These are phyloP conservation scores for Pestalotiopsis sp. DNA, from an alignment of 2,329 filamentous ascomycete species.

Conservation along the genomic window DNA sequence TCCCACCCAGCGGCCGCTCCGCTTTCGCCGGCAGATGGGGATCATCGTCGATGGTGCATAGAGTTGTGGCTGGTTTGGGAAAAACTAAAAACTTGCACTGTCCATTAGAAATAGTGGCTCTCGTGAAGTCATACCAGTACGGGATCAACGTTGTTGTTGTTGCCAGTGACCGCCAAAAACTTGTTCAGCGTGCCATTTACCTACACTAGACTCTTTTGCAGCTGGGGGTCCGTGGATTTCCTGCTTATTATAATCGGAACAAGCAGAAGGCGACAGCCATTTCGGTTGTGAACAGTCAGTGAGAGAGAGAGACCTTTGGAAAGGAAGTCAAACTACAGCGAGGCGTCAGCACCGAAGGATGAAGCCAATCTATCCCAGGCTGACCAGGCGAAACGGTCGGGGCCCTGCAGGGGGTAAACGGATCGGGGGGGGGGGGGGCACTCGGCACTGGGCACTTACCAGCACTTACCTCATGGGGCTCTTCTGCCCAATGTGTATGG, in stretches of 20 bases:
- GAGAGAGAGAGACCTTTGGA: too few relatives aligned
- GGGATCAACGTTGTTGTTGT: background rate
- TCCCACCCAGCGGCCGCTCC: background rate
- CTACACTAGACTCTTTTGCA: too few relatives aligned
- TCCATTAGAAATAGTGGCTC: background rate
- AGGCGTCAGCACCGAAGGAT: slow-evolving; percentile 7
- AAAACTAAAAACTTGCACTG: background rate
- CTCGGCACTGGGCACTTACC: slow-evolving; percentile 1
- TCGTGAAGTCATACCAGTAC: background rate
- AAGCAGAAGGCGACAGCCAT: background rate
- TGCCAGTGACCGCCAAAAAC: too few relatives aligned
- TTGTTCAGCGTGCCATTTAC: too few relatives aligned
- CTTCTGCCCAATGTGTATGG: background rate
- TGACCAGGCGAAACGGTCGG: background rate
- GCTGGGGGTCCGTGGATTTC: too few relatives aligned
- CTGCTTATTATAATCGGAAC: background rate
- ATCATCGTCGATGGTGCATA: background rate
- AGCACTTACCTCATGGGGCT: slow-evolving; percentile 3
- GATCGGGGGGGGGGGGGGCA: background rate
- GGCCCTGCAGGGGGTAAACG: background rate
- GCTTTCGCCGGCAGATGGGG: slow-evolving; percentile 8
- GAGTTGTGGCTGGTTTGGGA: background rate
- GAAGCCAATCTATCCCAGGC: slow-evolving; percentile 5
- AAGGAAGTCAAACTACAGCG: background rate
- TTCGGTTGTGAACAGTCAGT: too few relatives aligned